Evolutionary conservation across 2,329 filamentous ascomycete genomes (phyloP), one percentile per base, ranked within the genome.

Genomic region (Penicillium sumatraense): DNA sequence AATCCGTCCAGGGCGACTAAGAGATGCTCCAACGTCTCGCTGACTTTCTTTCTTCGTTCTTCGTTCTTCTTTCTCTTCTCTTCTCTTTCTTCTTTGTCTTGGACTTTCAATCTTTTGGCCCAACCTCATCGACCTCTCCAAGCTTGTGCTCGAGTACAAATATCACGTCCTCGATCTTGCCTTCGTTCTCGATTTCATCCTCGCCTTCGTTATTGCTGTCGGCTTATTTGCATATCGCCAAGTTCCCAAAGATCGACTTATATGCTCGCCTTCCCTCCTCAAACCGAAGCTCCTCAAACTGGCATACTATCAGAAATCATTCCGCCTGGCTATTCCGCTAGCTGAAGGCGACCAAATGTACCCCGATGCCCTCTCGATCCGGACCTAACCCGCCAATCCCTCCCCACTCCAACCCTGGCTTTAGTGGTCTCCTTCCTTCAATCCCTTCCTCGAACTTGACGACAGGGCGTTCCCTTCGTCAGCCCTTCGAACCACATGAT

Each of bases 361-460:
- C 68, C 64, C 61, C 70, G 67, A 76, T 79, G 68, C 68, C 72
- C 64, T 67, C 72, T 60, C 67, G 64, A 63, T 62, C 64, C 57
- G 64, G 66, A 58, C 70, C 67, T 63, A 67, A 71, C 49, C 63
- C 61, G 49, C 68, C 67, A 51, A 62, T 62, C 56, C 66, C 65
- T 57, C 59, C 65, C 50, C 65, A 56, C 51, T 62, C 63, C 57
- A 68, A 52, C 52, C 51, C 63, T 41, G 18, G 46, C 38, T 59
- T 60, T 40, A 49, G 57, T 49, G 51, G 56, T 48, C 58, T 61
- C 49, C 58, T 61, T 50, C 56, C 61, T 52, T 53, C 61, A 51
- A 57, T 59, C 56, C 51, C 62, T 53, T 55, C 58, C 48, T 52
- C 59, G 24, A 53, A 49, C 27, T 51, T 58, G 47, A 54, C 56